These are phyloP conservation scores for Sporothrix globosa DNA, from an alignment of 2,329 filamentous ascomycete species.

Conservation along the genomic window DNA sequence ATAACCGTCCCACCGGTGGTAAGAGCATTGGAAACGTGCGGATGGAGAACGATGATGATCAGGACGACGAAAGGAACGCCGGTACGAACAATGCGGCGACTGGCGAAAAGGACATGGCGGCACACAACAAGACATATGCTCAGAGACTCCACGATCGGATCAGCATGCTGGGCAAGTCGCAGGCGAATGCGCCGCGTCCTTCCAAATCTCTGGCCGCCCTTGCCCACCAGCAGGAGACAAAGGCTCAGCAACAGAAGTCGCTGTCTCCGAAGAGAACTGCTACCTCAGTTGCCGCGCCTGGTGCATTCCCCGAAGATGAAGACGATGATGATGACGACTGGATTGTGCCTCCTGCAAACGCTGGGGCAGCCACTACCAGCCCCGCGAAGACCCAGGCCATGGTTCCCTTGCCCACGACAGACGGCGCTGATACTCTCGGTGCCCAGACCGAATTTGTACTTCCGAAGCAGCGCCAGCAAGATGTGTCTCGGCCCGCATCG, in stretches of 20 bases:
- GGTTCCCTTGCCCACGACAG: slow-evolving; percentile 59
- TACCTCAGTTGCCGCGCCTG: slow-evolving; percentile 51
- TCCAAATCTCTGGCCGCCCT: slow-evolving; percentile 51
- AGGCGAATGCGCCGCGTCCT: slow-evolving; percentile 52
- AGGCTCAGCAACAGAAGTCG: slow-evolving; percentile 30
- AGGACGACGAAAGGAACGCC: slow-evolving; percentile 60
- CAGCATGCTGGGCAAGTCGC: slow-evolving; percentile 67
- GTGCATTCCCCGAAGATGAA: slow-evolving; percentile 58
- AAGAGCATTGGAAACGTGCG: slow-evolving; percentile 65
- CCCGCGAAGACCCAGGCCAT: slow-evolving; percentile 63
- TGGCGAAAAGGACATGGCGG: slow-evolving; percentile 53
- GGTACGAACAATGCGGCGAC: slow-evolving; percentile 49
- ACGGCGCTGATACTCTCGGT: slow-evolving; percentile 49
- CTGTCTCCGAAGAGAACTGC: slow-evolving; percentile 28
- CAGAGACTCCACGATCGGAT: slow-evolving; percentile 93
- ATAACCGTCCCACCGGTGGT: slow-evolving; percentile 72
- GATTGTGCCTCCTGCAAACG: slow-evolving; percentile 58
- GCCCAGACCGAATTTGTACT: slow-evolving; percentile 48
- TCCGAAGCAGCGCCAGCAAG: slow-evolving; percentile 47
- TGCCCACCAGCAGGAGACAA: slow-evolving; percentile 40
- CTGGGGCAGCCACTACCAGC: slow-evolving; percentile 50
- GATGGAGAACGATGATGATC: slow-evolving; percentile 47
- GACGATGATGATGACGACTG: slow-evolving; percentile 66
- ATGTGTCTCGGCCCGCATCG: slow-evolving; percentile 42
- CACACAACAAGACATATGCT: slow-evolving; percentile 87